Percentiles rank a stretch among this genome's conserved stretches.
Conservation (phyloP, 176 grass and related monocot species). For the Olyra latifolia region DNA sequence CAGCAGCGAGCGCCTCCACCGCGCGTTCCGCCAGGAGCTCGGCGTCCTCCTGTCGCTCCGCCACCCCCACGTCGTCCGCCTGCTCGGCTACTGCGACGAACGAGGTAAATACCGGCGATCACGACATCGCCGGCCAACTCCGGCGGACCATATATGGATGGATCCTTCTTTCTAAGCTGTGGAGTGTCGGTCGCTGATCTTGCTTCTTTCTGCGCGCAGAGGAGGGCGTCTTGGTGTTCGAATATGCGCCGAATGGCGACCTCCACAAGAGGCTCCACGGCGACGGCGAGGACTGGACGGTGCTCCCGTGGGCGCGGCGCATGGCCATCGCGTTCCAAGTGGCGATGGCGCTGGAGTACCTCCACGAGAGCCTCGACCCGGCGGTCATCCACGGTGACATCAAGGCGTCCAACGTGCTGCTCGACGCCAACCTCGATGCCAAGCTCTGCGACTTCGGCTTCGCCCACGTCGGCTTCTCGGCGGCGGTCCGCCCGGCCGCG, state of each 20-base stretch:
- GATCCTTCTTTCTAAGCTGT: neutral
- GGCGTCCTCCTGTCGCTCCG: constrained; percentile 48
- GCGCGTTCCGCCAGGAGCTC: constrained; percentile 63
- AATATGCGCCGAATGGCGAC: constrained; percentile 63
- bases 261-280: constrained; percentile 54
- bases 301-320: constrained; percentile 61
- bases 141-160: neutral
- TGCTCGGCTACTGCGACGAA: constrained; percentile 71
- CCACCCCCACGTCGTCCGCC: constrained; percentile 65
- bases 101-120: constrained; percentile 8
- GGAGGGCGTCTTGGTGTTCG: constrained; percentile 63
- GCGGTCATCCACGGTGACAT: constrained; percentile 83
- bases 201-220: constrained; percentile 30
- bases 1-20: constrained; percentile 65
- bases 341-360: constrained; percentile 75
- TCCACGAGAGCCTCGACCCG: constrained; percentile 67
- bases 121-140: neutral
- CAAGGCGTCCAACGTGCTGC: constrained; percentile 75
- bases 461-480: constrained; percentile 60
- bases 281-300: neutral
- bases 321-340: constrained; percentile 65
- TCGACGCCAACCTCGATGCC: constrained; percentile 50
- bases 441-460: constrained; percentile 89
- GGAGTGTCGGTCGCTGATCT: constrained; percentile 1
- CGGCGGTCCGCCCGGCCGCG: constrained; percentile 35